A percentile compares a stretch with the other conserved stretches of the same genome.
phyloP scores from a whole-genome alignment of 2,329 filamentous ascomycete genomes.

The Aspergillus pseudoterreus region DNA sequence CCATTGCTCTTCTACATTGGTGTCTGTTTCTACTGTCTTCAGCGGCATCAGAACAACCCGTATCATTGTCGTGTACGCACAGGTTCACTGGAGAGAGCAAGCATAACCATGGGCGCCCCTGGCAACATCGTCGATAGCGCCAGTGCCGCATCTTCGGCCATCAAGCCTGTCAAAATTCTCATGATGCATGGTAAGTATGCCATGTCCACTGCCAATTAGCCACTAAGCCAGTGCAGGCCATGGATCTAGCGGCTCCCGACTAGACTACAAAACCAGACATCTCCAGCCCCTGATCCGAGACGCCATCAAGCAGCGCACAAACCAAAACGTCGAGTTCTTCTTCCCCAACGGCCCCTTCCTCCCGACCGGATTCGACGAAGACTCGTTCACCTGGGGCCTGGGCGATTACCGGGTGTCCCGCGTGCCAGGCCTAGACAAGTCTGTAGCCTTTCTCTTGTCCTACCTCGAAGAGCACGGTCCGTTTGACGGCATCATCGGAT shows the following conservation, averaged over 20 bases:
- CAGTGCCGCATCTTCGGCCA: no score
- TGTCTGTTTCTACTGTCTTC: no score
- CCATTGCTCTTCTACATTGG: no score
- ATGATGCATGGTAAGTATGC: neutral
- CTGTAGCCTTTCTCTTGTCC: neutral
- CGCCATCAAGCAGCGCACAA: neutral
- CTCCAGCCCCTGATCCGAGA: neutral
- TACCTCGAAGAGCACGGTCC: slow-evolving; percentile 2
- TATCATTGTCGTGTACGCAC: no score
- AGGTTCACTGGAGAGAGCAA: no score
- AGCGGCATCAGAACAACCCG: no score
- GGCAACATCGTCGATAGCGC: no score
- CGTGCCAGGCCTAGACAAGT: neutral
- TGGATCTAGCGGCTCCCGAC: neutral
- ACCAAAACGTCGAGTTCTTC: neutral
- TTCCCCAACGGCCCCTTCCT: slow-evolving; percentile 1
- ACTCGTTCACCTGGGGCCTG: neutral
- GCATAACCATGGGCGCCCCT: no score
- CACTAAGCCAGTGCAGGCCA: neutral
- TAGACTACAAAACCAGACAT: neutral
- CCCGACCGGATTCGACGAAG: neutral
- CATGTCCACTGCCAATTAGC: neutral
- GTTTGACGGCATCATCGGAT: slow-evolving; percentile 2
- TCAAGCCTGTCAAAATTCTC: neutral
- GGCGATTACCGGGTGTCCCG: neutral